Percentiles rank a stretch among this genome's conserved stretches.
Conservation (phyloP, 2,329 filamentous ascomycete species). For the Cercospora sesami region DNA sequence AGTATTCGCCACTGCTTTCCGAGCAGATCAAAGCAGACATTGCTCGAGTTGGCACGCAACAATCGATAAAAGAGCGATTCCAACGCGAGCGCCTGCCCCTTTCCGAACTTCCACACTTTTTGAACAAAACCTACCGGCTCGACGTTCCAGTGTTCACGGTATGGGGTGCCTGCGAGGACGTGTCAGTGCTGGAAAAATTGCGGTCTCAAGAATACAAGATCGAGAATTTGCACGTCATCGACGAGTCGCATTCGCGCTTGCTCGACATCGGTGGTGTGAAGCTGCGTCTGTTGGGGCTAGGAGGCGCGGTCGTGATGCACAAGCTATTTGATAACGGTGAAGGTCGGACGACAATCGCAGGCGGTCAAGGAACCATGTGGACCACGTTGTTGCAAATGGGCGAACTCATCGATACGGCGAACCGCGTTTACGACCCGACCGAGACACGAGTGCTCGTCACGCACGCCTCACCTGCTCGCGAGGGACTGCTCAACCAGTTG, state of each 20-base stretch:
- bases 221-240: conserved; percentile 94
- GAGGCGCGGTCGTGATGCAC: conserved; percentile 98
- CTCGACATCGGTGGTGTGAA: conserved; percentile 95
- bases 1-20: conserved; percentile 92
- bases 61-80: conserved; percentile 79
- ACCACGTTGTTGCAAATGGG: conserved; percentile 97
- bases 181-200: conserved; percentile 95
- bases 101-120: conserved; percentile 85
- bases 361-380: conserved; percentile 99
- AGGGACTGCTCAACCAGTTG: conserved; percentile 95
- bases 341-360: conserved; percentile 94
- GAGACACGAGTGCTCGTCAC: conserved; percentile 97
- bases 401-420: conserved; percentile 94
- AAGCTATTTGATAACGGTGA: conserved; percentile 99
- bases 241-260: conserved; percentile 93
- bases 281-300: conserved; percentile 86
- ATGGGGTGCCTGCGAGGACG: conserved; percentile 98
- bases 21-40: conserved; percentile 70
- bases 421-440: conserved; percentile 96
- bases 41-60: conserved; percentile 66
- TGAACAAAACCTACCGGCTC: conserved; percentile 84
- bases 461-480: conserved; percentile 91
- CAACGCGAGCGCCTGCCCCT: conserved; percentile 78
- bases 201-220: conserved; percentile 97
- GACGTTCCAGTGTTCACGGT: conserved; percentile 98